Conservation (phyloP, 2,329 filamentous ascomycete species). For the Aspergillus sp. region DNA sequence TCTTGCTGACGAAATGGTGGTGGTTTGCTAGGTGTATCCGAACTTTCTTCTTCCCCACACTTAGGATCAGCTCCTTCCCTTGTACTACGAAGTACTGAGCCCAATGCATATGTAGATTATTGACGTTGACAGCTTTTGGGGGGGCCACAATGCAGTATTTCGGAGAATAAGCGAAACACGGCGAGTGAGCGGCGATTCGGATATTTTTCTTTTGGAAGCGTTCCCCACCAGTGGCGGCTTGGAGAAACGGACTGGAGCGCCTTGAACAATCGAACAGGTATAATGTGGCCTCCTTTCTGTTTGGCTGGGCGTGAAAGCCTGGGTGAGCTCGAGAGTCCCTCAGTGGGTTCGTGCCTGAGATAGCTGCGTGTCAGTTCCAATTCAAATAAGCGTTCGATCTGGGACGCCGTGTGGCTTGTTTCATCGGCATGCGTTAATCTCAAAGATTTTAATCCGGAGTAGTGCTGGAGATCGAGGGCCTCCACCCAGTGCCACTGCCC, state of each 20-base stretch:
- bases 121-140: constrained; percentile 16
- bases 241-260: not conserved
- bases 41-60: constrained; percentile 7
- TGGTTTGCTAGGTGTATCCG: not conserved
- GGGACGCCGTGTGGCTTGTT: constrained; percentile 18
- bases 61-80: constrained; percentile 5
- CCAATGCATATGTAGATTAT: constrained; percentile 17
- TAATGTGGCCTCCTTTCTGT: not conserved
- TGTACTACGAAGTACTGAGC: not conserved
- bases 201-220: constrained; percentile 14
- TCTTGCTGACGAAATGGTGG: not conserved
- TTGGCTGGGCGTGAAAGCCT: not conserved
- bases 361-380: constrained; percentile 18
- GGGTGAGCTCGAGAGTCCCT: constrained; percentile 7
- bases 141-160: constrained; percentile 17
- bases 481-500: constrained; percentile 15
- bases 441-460: constrained; percentile 7
- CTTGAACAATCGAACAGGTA: not conserved
- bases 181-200: constrained; percentile 18
- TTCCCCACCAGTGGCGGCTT: not conserved
- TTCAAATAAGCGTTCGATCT: constrained; percentile 16
- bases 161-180: constrained; percentile 25
- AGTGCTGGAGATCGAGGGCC: constrained; percentile 8
- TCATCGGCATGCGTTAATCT: constrained; percentile 10
- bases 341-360: constrained; percentile 25